Percentiles rank a stretch among this genome's conserved stretches.
phyloP scores from a whole-genome alignment of 805 yeast genomes.

The Dipodascus albidus region DNA sequence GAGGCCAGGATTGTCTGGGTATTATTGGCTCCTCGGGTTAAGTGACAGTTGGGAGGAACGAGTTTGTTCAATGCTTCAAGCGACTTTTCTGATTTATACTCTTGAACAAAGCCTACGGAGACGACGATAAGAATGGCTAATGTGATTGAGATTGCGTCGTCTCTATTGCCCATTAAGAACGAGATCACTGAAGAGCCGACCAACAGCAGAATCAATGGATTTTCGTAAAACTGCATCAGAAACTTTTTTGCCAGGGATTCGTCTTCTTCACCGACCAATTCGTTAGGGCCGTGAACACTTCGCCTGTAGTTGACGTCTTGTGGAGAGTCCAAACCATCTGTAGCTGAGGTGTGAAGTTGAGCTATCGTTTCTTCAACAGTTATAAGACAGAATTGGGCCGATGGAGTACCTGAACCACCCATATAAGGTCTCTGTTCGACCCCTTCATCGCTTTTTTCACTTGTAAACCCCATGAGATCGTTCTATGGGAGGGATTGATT shows the following conservation, averaged over 20 bases:
- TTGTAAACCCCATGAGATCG: background rate
- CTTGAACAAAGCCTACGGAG: conserved; percentile 95
- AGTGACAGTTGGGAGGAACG: conserved; percentile 94
- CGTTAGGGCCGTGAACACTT: conserved; percentile 71
- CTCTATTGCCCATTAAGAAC: conserved; percentile 88
- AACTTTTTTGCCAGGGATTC: conserved; percentile 65
- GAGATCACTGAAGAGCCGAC: conserved; percentile 84
- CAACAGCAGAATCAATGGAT: conserved; percentile 78
- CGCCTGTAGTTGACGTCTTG: conserved; percentile 68
- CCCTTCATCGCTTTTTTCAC: background rate
- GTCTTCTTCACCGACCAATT: conserved; percentile 62
- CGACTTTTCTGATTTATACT: conserved; percentile 89
- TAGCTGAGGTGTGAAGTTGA: conserved; percentile 50
- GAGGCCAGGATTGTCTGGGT: conserved; percentile 78
- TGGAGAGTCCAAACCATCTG: conserved; percentile 49
- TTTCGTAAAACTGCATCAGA: conserved; percentile 70
- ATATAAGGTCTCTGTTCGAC: background rate
- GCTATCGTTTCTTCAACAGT: conserved; percentile 54
- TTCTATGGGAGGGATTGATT: background rate
- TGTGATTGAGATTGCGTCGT: conserved; percentile 91
- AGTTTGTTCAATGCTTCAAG: conserved; percentile 83
- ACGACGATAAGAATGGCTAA: conserved; percentile 89
- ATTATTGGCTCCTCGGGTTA: conserved; percentile 62
- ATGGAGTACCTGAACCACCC: conserved; percentile 32
- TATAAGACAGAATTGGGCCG: conserved; percentile 50